A percentile compares a stretch with the other conserved stretches of the same genome.
These are phyloP conservation scores for Isatis tinctoria DNA, from an alignment of 345 rosid species.

Conservation along the genomic window DNA sequence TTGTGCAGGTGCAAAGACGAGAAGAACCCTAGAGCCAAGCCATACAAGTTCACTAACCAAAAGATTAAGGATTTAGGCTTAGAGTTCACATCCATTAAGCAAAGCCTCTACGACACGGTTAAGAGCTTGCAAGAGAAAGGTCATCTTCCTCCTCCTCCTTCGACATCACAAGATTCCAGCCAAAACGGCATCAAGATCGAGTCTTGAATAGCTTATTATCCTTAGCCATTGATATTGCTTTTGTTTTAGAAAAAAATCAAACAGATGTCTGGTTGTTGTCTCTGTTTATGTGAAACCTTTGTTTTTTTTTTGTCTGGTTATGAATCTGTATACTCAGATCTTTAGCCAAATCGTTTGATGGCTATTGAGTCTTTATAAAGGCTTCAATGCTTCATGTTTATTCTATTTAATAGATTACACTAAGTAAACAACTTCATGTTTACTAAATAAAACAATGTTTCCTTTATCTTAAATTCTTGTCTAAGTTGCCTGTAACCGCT, in stretches of 20 bases:
- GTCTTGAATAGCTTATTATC: conserved; percentile 12
- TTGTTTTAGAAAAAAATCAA: background rate
- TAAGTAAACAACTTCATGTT: background rate
- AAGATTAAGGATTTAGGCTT: conserved; percentile 80
- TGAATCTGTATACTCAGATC: conserved; percentile 1
- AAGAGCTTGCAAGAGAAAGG: conserved; percentile 88
- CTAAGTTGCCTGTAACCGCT: conserved; percentile 12
- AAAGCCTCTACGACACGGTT: conserved; percentile 82
- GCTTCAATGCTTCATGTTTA: conserved; percentile 1
- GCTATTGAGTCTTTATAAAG: conserved; percentile 15
- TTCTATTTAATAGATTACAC: background rate
- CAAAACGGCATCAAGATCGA: conserved; percentile 23
- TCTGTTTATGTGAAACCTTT: conserved; percentile 18
- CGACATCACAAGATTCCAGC: conserved; percentile 30
- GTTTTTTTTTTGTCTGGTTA: conserved; percentile 16
- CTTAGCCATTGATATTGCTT: background rate
- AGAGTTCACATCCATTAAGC: conserved; percentile 73
- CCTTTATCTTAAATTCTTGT: background rate
- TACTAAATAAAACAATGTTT: conserved; percentile 7
- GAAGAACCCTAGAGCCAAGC: conserved; percentile 70
- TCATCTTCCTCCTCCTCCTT: conserved; percentile 47
- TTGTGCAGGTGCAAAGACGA: conserved; percentile 81
- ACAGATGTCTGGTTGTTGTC: background rate
- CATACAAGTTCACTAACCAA: conserved; percentile 74
- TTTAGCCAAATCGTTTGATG: conserved; percentile 5